phyloP scores from a whole-genome alignment of 2,329 filamentous ascomycete species.

The Microcyclosporella mali region DNA sequence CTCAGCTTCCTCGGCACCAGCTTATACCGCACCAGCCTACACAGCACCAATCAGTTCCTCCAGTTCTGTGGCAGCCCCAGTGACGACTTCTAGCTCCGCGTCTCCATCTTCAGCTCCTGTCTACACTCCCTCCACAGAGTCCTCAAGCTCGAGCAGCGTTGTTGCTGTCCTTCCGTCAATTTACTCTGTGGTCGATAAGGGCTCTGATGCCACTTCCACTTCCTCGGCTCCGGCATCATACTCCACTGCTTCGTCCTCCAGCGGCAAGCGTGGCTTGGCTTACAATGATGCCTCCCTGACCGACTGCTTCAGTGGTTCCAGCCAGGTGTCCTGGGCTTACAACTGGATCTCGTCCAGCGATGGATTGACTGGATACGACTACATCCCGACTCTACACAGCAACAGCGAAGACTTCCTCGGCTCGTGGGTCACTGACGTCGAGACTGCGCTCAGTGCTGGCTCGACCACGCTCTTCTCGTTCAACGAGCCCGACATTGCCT shows the following conservation, averaged over 20 bases:
- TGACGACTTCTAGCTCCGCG: slow-evolving; percentile 5
- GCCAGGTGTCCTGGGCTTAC: slow-evolving; percentile 56
- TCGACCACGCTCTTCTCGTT: slow-evolving; percentile 57
- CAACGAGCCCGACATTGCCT: slow-evolving; percentile 62
- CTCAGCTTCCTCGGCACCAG: slow-evolving; percentile 9
- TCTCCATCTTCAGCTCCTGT: slow-evolving; percentile 1
- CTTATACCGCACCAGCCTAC: slow-evolving; percentile 9
- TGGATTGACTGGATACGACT: slow-evolving; percentile 44
- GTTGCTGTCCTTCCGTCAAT: slow-evolving; percentile 3
- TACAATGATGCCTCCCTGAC: slow-evolving; percentile 41
- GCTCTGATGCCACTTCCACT: slow-evolving; percentile 10
- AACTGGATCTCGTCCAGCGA: slow-evolving; percentile 57
- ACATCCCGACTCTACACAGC: slow-evolving; percentile 59
- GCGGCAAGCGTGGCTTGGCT: slow-evolving; percentile 65
- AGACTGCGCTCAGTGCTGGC: slow-evolving; percentile 49
- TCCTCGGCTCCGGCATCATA: slow-evolving; percentile 17
- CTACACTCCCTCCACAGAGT: neutral
- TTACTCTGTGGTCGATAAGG: slow-evolving; percentile 6
- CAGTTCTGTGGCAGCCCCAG: neutral
- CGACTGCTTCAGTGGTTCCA: slow-evolving; percentile 43
- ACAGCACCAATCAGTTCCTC: slow-evolving; percentile 4
- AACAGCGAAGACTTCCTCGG: slow-evolving; percentile 38
- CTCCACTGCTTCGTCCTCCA: slow-evolving; percentile 18
- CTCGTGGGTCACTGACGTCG: slow-evolving; percentile 48
- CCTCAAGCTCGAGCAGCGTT: slow-evolving; percentile 4